phyloP scores from a whole-genome alignment of 768 basidiomycete species.

The Mrakia blollopis region DNA sequence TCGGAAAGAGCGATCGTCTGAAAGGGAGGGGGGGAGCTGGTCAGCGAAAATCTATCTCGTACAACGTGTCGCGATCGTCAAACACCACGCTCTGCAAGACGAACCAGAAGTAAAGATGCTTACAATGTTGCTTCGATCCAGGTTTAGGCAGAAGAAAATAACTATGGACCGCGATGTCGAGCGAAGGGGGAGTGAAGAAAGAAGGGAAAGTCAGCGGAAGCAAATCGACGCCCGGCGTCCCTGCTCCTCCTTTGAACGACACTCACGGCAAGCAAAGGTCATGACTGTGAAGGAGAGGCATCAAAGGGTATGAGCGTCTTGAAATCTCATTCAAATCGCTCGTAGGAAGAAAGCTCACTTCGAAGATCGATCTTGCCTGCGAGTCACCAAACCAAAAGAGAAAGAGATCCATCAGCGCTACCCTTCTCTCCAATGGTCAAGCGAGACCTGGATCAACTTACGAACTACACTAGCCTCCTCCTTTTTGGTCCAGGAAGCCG shows the following conservation, averaged over 20 bases:
- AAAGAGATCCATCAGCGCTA: too few relatives aligned
- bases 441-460: too few relatives aligned
- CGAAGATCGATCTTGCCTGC: neutral
- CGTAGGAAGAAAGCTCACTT: neutral
- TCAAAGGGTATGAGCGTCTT: too few relatives aligned
- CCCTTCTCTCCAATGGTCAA: too few relatives aligned
- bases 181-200: neutral
- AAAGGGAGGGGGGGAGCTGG: neutral
- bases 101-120: neutral
- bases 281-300: neutral
- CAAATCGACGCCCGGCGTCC: too few relatives aligned
- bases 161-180: too few relatives aligned
- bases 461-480: neutral
- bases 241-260: too few relatives aligned
- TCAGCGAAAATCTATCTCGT: too few relatives aligned
- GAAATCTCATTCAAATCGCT: too few relatives aligned
- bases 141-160: neutral
- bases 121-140: neutral
- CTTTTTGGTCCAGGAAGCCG: conserved; percentile 7
- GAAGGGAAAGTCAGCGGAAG: neutral
- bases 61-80: too few relatives aligned
- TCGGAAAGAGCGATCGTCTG: conserved; percentile 35
- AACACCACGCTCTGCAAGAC: too few relatives aligned
- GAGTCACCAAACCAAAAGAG: too few relatives aligned
- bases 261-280: conserved; percentile 3